phyloP scores from a whole-genome alignment of 192 early-diverging fungal species.

The Backusella westeae region DNA sequence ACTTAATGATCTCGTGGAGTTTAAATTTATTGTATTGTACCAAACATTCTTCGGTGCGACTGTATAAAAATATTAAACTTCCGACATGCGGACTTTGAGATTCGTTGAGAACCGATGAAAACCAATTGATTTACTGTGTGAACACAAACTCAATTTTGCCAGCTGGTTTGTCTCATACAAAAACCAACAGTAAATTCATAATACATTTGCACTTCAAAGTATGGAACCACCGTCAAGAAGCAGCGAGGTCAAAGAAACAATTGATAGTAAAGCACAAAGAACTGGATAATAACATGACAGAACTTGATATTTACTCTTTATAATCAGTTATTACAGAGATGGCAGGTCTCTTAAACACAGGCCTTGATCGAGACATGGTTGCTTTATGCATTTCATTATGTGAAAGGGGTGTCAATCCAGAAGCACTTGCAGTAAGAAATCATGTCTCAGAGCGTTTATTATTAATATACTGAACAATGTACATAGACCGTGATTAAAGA shows the following conservation, averaged over 20 bases:
- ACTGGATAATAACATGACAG: background rate
- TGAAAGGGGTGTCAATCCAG: slow-evolving; percentile 83
- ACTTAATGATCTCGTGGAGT: no score
- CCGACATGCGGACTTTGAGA: no score
- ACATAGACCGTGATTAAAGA: slow-evolving; percentile 12
- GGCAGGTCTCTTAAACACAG: slow-evolving; percentile 68
- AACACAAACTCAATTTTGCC: no score
- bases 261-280: background rate
- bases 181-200: background rate
- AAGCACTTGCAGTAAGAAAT: slow-evolving; percentile 57
- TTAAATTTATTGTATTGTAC: no score
- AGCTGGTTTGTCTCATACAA: no score
- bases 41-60: no score
- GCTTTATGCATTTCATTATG: slow-evolving; percentile 72
- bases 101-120: no score
- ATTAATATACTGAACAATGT: no score
- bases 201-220: background rate
- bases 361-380: slow-evolving; percentile 69
- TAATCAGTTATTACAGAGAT: slow-evolving; percentile 57
- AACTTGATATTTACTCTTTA: background rate
- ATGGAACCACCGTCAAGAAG: slow-evolving; percentile 4
- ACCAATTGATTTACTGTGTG: no score
- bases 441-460: no score
- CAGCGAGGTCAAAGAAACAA: slow-evolving; percentile 7
- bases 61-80: no score